These are phyloP conservation scores for Xylaria multiplex DNA, from an alignment of 2,329 filamentous ascomycete species.

Conservation along the genomic window DNA sequence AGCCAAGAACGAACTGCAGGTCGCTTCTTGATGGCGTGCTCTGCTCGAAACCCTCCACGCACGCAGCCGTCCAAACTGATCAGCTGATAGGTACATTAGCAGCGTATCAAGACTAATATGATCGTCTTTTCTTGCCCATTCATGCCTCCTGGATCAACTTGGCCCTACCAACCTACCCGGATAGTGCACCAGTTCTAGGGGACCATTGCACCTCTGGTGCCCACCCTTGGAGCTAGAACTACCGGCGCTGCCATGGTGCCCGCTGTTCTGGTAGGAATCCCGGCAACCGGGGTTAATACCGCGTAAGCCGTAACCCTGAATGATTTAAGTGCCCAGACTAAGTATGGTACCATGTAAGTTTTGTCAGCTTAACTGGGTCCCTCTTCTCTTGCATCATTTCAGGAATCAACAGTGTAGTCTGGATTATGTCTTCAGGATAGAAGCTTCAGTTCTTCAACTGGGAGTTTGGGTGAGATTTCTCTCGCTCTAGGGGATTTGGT, in stretches of 20 bases:
- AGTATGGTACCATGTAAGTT: constrained; percentile 13
- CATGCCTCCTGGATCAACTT: neutral
- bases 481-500: neutral
- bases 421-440: neutral
- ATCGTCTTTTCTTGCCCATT: too few relatives aligned
- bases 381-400: neutral
- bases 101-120: too few relatives aligned
- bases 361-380: constrained; percentile 23
- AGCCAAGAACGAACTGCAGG: constrained; percentile 1
- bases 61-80: neutral
- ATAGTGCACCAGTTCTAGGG: neutral
- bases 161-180: neutral
- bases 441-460: neutral
- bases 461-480: neutral
- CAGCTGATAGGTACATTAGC: too few relatives aligned
- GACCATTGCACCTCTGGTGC: neutral
- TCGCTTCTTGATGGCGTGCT: neutral
- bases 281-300: constrained; percentile 6
- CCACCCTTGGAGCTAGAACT: constrained; percentile 15
- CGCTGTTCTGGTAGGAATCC: constrained; percentile 1
- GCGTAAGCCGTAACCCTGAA: constrained; percentile 6
- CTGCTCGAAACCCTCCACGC: neutral
- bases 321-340: neutral
- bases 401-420: neutral
- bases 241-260: constrained; percentile 9